Base-by-base conservation (phyloP, 148 eudicot species). In the Nepenthes gracilis region DNA sequence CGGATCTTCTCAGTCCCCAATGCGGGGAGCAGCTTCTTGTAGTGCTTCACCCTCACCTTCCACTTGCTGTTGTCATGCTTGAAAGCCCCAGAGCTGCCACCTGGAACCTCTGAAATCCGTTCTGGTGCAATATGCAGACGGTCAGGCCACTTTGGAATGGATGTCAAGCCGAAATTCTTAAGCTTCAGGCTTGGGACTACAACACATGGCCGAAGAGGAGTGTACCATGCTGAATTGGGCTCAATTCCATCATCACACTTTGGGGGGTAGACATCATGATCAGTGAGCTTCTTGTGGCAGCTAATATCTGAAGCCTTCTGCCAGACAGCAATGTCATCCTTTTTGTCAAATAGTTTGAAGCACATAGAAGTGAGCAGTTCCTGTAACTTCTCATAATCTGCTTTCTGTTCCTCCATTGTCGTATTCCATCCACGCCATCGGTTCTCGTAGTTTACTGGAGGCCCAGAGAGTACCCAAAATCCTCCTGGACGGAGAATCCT, bases 341-440 rank as follows among this genome's bases (percentile, higher is more conserved):
- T 88, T 64, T 86, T 79, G 78, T 77, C 74, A 64, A 74, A 88
- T 51, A 84, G 51, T 50, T 76, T 88, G 67, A 93, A 93, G 79
- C 98, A 93, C 89, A 93, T 73, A 36, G 98, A 81, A 43, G 85
- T 74, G 6, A 93, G 87, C 53, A 88, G 64, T 59, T 83, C 81
- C 53, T 84, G 83, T 50, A 93, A 66, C 72, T 88, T 88, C 38
- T 88, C 95, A 8, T 84, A 93, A 64, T 88, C 81, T 8, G 95
- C 66, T 66, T 65, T 80, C 68, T 88, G 98, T 12, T 77, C 95
- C 53, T 82, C 96, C 36, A 84, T 61, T 0, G 98, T 93, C 13
- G 98, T 86, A 70, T 93, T 86, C 98, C 98, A 93, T 66, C 98
- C 98, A 74, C 80, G 70, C 96, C 95, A 93, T 33, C 84, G 90